Conservation (phyloP, 495 filamentous ascomycete species). For the Endocarpon pusillum region DNA sequence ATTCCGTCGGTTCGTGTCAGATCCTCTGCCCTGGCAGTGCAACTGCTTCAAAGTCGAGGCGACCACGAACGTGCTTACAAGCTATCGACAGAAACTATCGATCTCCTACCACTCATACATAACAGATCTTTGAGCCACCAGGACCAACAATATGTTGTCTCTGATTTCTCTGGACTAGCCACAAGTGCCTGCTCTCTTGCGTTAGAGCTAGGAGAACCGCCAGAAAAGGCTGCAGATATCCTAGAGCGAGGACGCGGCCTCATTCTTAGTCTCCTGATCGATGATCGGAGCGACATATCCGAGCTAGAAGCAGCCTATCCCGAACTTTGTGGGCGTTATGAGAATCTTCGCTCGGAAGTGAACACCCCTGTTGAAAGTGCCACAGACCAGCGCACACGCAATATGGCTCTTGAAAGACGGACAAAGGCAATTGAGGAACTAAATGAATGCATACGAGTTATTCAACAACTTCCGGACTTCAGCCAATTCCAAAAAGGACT, state of each 20-base stretch:
- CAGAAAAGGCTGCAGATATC: no score
- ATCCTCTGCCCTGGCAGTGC: no score
- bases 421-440: conserved; percentile 2
- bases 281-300: conserved; percentile 8
- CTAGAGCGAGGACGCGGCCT: conserved; percentile 9
- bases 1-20: no score
- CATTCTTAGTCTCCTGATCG: conserved; percentile 6
- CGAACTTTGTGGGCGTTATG: conserved; percentile 2
- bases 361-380: background rate
- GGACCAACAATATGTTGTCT: conserved; percentile 9
- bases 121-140: conserved; percentile 6
- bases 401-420: no score
- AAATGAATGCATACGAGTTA: conserved; percentile 4
- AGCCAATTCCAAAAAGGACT: conserved; percentile 6
- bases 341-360: conserved; percentile 5
- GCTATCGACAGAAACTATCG: no score
- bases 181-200: conserved; percentile 7
- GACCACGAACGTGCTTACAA: no score
- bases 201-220: no score
- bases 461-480: conserved; percentile 7
- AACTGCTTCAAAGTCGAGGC: no score
- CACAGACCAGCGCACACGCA: conserved; percentile 1
- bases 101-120: conserved; percentile 4
- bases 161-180: conserved; percentile 8
- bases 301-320: conserved; percentile 7